A percentile compares a stretch with the other conserved stretches of the same genome.
These are phyloP conservation scores for Rhizodiscina lignyota DNA, from an alignment of 495 filamentous ascomycete species.

Conservation along the genomic window DNA sequence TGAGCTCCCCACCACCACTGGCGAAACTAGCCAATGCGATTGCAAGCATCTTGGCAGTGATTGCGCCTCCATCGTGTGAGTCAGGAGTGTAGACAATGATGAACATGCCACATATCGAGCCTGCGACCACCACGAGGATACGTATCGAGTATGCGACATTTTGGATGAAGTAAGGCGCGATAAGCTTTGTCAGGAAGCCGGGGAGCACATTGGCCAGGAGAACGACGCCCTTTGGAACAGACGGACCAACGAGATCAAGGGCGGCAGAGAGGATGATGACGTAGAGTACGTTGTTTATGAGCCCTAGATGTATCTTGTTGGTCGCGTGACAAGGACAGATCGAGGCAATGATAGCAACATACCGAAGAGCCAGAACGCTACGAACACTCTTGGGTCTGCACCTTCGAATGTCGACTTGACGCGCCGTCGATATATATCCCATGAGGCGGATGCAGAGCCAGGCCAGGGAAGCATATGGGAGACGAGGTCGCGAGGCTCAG, in stretches of 20 bases:
- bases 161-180: constrained; percentile 88
- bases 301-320: constrained; percentile 40
- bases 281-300: constrained; percentile 97
- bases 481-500: no score
- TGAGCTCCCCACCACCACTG: constrained; percentile 73
- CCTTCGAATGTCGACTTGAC: constrained; percentile 45
- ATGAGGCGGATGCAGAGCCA: constrained; percentile 57
- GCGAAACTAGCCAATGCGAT: constrained; percentile 73
- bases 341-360: constrained; percentile 10
- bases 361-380: constrained; percentile 93
- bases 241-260: constrained; percentile 78
- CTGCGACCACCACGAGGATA: constrained; percentile 49
- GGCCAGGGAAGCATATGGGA: constrained; percentile 45
- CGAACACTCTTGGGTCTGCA: constrained; percentile 53
- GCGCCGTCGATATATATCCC: constrained; percentile 49
- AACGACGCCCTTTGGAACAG: constrained; percentile 75
- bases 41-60: constrained; percentile 61
- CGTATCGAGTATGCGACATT: constrained; percentile 61
- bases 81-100: constrained; percentile 63
- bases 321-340: neutral
- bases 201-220: constrained; percentile 87
- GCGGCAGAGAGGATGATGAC: constrained; percentile 94
- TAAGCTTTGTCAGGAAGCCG: constrained; percentile 71
- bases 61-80: constrained; percentile 37
- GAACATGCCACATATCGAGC: constrained; percentile 74